Evolutionary conservation across 2,329 filamentous ascomycete species (phyloP).

Genomic region (Fusarium buxicola): DNA sequence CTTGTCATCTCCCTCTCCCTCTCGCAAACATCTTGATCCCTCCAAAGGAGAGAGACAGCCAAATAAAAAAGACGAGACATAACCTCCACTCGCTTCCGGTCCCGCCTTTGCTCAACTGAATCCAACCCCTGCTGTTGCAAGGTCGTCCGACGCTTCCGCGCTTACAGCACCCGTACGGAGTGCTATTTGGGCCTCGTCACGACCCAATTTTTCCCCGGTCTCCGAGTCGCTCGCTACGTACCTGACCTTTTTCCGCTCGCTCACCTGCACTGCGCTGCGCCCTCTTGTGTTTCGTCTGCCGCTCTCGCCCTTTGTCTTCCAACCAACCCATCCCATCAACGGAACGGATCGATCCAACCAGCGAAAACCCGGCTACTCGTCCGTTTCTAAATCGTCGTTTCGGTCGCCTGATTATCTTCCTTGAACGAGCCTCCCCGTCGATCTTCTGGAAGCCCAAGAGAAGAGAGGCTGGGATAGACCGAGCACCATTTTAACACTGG

Average conservation of each 20-base stretch:
- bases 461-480: slow-evolving; percentile 26
- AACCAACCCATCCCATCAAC: slow-evolving; percentile 2
- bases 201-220: slow-evolving; percentile 35
- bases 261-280: slow-evolving; percentile 20
- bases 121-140: not conserved
- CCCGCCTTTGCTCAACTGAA: slow-evolving; percentile 1
- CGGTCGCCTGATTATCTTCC: slow-evolving; percentile 2
- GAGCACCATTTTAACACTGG: slow-evolving; percentile 25
- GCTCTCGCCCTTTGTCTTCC: slow-evolving; percentile 8
- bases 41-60: not conserved
- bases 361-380: not conserved
- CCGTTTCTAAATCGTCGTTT: not conserved
- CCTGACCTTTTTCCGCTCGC: slow-evolving; percentile 10
- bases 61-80: slow-evolving; percentile 12
- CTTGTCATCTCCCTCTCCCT: slow-evolving; percentile 22
- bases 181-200: not conserved
- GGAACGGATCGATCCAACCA: not conserved
- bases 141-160: slow-evolving; percentile 30
- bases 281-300: slow-evolving; percentile 15
- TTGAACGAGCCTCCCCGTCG: not conserved
- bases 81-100: slow-evolving; percentile 12
- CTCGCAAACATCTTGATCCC: not conserved
- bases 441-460: slow-evolving; percentile 9
- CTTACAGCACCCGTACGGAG: slow-evolving; percentile 6
- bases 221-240: slow-evolving; percentile 22